These are phyloP conservation scores for Nasturtium officinale DNA, from an alignment of 345 rosid genomes.

Conservation along the genomic window DNA sequence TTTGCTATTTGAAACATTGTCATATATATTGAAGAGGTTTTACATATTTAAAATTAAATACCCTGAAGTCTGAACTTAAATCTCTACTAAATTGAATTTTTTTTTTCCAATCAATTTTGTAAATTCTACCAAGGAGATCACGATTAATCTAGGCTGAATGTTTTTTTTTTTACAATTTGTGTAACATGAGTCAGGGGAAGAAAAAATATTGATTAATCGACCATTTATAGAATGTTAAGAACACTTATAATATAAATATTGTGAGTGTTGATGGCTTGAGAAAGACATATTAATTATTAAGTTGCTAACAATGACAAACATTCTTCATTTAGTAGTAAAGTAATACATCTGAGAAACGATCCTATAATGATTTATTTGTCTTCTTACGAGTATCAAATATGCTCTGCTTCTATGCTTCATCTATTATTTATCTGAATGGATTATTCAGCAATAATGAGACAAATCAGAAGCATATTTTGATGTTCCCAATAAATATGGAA, in stretches of 20 bases:
- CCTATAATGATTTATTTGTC: constrained; percentile 15
- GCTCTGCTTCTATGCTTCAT: neutral
- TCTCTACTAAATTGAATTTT: too few relatives aligned
- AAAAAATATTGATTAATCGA: neutral
- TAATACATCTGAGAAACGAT: neutral
- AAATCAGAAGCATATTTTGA: constrained; percentile 41
- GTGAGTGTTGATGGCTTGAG: neutral
- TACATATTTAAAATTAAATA: neutral
- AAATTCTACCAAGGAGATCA: too few relatives aligned
- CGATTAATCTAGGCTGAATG: neutral
- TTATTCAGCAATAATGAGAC: constrained; percentile 33
- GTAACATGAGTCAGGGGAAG: neutral
- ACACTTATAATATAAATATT: neutral
- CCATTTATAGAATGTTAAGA: neutral
- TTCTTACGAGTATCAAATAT: neutral
- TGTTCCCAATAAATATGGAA: constrained; percentile 31
- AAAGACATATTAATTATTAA: neutral
- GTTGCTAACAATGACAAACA: neutral
- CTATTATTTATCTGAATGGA: neutral
- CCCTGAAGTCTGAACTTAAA: too few relatives aligned
- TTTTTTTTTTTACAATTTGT: neutral
- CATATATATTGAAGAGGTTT: neutral
- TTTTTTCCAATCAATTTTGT: too few relatives aligned
- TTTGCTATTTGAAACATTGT: neutral
- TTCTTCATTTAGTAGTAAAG: neutral